Evolutionary conservation across 768 basidiomycete species (phyloP), one percentile per base, ranked within the genome.

Genomic region (Mycena epipterygia): DNA sequence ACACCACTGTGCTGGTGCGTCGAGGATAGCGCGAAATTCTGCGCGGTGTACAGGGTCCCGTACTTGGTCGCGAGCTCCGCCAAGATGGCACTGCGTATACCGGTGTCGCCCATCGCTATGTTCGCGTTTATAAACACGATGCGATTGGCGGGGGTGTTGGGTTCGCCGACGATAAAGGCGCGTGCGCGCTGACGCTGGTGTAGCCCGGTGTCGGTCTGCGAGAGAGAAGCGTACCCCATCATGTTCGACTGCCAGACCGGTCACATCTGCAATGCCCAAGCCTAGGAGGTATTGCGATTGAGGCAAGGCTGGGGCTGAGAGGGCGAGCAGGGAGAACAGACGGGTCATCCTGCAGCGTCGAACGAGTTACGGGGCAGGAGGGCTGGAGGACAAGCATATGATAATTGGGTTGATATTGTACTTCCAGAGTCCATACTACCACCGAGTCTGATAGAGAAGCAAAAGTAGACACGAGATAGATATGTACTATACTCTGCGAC

Each of bases 61-160:
- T 87, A 93, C 49, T 85, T 80, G 13, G 84, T 71, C 11, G 89
- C 84, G 12, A 95, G 85, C 42, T 87, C 80, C 5, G 84, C 77
- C 32, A 95, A 86, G 73, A 95, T 89, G 19, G 89, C 87, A 29
- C 92, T 89, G 35, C 93, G 90, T 39, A 93, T 81, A 29, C 93
- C 93, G 3, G 88, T 89, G 79, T 94, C 94, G 16, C 93, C 93
- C 91, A 94, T 93, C 44, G 89, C 92, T 57, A 94, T 93, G 77
- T 95, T 93, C n/a, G 92, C 86, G 73, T 93, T 94, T 79, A 94
- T 89, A 76, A 93, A 92, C 27, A 94, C 89, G 55, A 94, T 75
- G 55, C 92, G 86, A 72, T 91, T 88, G 41, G 85, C 79, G 3
- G 91, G 80, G 33, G 84, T 79, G 51, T 87, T 75, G 29, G 88